Evolutionary conservation across 1,284 basidiomycete genomes (phyloP).

Genomic region (Rhodotorula sp.): DNA sequence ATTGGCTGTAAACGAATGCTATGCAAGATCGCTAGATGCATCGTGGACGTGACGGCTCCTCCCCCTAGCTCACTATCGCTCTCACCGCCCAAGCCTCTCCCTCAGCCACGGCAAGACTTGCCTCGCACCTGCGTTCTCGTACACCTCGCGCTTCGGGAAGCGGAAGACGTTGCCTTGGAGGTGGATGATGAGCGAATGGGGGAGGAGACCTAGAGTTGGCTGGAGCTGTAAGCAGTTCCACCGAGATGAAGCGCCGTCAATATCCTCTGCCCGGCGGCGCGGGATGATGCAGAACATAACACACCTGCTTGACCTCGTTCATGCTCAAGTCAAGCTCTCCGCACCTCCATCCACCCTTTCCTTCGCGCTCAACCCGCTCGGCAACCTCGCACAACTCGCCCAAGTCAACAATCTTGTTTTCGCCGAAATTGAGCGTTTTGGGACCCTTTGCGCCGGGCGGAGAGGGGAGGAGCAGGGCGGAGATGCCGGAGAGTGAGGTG

Average conservation of each 20-base stretch:
- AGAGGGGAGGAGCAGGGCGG: not conserved
- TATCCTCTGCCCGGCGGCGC: too few relatives aligned
- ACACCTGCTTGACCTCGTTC: conserved; percentile 28
- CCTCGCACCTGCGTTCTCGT: conserved; percentile 19
- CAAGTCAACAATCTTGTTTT: conserved; percentile 22
- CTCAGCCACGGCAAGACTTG: conserved; percentile 18
- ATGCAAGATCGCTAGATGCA: not conserved
- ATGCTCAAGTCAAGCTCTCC: conserved; percentile 28
- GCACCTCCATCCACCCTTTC: conserved; percentile 3
- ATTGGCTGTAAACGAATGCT: not conserved
- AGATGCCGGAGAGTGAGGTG: conserved; percentile 19
- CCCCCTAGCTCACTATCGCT: not conserved
- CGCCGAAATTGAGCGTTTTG: conserved; percentile 14
- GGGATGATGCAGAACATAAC: not conserved
- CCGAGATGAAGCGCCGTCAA: too few relatives aligned
- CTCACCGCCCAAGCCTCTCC: conserved; percentile 9
- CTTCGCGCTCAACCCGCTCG: not conserved
- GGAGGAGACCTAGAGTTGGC: conserved; percentile 23
- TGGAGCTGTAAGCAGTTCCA: conserved; percentile 21
- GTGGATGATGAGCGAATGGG: conserved; percentile 8
- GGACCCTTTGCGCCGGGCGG: not conserved
- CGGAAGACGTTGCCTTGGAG: conserved; percentile 35
- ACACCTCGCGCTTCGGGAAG: conserved; percentile 29
- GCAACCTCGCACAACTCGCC: conserved; percentile 17
- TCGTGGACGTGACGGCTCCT: not conserved